Evolutionary conservation across 1,139 yeast species (phyloP).

Genomic region (Kodamaea alishanica): DNA sequence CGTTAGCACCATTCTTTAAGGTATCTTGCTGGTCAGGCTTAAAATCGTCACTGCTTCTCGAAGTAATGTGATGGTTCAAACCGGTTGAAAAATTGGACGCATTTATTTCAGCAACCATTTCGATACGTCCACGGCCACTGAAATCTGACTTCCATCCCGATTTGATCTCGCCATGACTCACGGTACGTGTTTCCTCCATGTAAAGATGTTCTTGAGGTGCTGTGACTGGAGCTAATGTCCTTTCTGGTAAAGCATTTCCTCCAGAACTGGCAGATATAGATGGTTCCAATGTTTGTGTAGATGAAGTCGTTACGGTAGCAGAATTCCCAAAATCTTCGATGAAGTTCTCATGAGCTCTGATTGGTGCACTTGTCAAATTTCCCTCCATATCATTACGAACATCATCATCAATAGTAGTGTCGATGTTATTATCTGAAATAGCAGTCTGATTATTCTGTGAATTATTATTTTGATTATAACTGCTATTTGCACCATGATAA

Average conservation of each 20-base stretch:
- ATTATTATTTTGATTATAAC: conserved; percentile 1
- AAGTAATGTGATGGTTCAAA: conserved; percentile 29
- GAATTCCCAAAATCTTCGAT: conserved; percentile 27
- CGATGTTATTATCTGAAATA: conserved; percentile 4
- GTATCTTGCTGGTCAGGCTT: conserved; percentile 28
- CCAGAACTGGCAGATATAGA: neutral
- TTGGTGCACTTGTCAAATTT: conserved; percentile 25
- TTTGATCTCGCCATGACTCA: conserved; percentile 76
- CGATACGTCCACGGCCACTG: conserved; percentile 68
- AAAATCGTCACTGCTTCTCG: conserved; percentile 26
- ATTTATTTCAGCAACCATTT: conserved; percentile 66
- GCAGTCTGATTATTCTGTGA: conserved; percentile 5
- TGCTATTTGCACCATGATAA: conserved; percentile 5
- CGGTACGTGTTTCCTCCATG: conserved; percentile 67
- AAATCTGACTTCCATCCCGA: conserved; percentile 96
- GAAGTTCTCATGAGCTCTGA: conserved; percentile 25
- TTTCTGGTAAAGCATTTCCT: conserved; percentile 1
- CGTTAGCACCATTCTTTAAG: conserved; percentile 48
- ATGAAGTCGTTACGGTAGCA: neutral
- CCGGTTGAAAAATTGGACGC: conserved; percentile 61
- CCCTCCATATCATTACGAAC: conserved; percentile 14
- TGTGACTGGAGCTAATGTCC: neutral
- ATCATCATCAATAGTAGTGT: conserved; percentile 11
- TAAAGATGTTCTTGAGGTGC: conserved; percentile 34
- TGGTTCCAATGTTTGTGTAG: neutral